Base-by-base conservation (phyloP, 352 stramenopile genomes). In the Phytophthora macrochlamydospora region DNA sequence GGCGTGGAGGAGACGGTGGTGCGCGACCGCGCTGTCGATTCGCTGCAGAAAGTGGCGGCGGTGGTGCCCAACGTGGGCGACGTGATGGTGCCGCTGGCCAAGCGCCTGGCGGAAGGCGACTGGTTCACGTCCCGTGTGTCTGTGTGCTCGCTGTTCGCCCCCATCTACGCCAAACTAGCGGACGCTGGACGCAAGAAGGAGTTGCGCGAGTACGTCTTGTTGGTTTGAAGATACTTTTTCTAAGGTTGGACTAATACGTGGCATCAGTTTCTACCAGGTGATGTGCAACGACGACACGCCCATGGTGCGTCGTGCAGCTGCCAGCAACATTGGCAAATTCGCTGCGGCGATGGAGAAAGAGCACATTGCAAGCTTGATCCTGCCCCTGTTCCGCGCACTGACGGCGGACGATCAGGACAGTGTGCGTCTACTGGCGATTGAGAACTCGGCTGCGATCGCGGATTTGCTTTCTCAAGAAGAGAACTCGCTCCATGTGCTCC, bases 1-100 rank as follows among this genome's bases (percentile, higher is more conserved):
- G 83, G 76, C 48, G 87, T 98, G 6, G 95, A 98, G 76, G 95
- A 98, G 69, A 98, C 93, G 2, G 95, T 98, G 13, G 95, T 98
- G 29, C 82, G 95, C 9, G 90, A 98, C 56, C 79, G 78, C 48
- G 83, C 86, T 28, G 83, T 94, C 14, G 81, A 84, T 50, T 89
- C 86, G 9, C 66, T 94, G 61, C 80, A 91, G 42, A 94, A 92
- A 64, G 79, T 92, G 37, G 75, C 83, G 52, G 78, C 69, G 29
- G 84, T 92, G 31, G 43, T 92, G 43, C 83, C 82, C 32, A 83
- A 75, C 60, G 83, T 74, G 33, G 83, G 78, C 18, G 82, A 93
- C 29, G 66, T 89, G 40, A 85, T 91, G 59, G 77, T 88, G 51
- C 87, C 87, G n/a, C 69, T 95, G 30, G 67, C 89, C 65, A 92